A percentile compares a stretch with the other conserved stretches of the same genome.
These are phyloP conservation scores for Leccinum rimulosum DNA, from an alignment of 768 basidiomycete genomes.

Conservation along the genomic window DNA sequence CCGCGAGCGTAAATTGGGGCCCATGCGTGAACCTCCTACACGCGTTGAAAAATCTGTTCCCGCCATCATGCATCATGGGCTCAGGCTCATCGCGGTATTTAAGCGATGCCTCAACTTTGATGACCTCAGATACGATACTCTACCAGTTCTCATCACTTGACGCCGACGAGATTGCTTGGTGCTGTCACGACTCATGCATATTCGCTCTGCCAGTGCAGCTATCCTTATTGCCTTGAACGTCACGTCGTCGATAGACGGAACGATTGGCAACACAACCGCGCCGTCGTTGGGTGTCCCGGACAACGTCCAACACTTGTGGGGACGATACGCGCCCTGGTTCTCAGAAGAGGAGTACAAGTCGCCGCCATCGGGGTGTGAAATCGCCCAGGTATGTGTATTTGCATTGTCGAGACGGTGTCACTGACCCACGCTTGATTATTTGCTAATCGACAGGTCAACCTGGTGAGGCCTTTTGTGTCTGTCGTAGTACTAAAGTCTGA, in stretches of 20 bases:
- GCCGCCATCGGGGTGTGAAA: not conserved
- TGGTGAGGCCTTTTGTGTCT: not conserved
- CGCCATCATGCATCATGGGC: not conserved
- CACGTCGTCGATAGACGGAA: not conserved
- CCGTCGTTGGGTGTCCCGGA: not conserved
- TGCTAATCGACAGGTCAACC: not conserved
- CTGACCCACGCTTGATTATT: not conserved
- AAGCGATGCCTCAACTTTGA: not conserved
- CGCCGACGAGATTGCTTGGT: not conserved
- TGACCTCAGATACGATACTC: not conserved
- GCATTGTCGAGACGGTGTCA: not conserved
- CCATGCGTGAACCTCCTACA: not conserved
- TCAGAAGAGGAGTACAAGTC: not conserved
- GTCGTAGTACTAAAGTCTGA: not conserved
- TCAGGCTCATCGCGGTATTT: not conserved
- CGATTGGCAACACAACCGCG: not conserved
- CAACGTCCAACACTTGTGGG: not conserved
- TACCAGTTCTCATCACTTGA: not conserved
- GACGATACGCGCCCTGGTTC: not conserved
- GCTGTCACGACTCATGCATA: not conserved
- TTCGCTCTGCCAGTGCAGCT: not conserved
- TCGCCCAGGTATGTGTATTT: not conserved
- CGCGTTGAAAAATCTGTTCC: not conserved
- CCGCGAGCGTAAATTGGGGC: not conserved
- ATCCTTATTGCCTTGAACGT: not conserved